Percentiles rank a stretch among this genome's conserved stretches.
Evolutionary conservation across 202 grass and related monocot genomes (phyloP).

Genomic region (Panicum hallii): DNA sequence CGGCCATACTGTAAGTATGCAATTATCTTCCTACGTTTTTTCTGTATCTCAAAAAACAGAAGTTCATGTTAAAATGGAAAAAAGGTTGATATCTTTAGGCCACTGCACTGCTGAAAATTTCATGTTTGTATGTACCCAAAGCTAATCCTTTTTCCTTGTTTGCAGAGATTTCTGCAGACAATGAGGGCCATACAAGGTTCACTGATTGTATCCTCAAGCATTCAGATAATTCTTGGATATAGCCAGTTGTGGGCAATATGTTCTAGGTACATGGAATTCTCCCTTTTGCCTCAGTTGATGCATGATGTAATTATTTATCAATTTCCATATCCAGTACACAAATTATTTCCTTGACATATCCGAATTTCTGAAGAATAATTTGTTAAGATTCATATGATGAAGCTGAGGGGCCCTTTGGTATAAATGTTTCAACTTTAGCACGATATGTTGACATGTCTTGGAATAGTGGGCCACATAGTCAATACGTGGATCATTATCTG

Average conservation of each 20-base stretch:
- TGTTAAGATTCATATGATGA: constrained; percentile 25
- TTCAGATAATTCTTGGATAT: constrained; percentile 97
- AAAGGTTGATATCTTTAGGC: background rate
- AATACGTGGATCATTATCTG: constrained; percentile 34
- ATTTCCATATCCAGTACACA: background rate
- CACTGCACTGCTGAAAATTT: background rate
- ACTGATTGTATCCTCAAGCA: constrained; percentile 90
- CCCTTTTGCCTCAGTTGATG: background rate
- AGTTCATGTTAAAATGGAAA: background rate
- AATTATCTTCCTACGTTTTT: background rate
- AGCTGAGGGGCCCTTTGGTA: background rate
- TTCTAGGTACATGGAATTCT: constrained; percentile 72
- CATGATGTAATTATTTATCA: constrained; percentile 4
- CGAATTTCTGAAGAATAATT: background rate
- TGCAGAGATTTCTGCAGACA: constrained; percentile 83
- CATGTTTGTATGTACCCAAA: background rate
- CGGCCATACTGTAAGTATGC: constrained; percentile 62
- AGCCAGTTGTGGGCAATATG: constrained; percentile 98
- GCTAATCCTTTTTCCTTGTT: constrained; percentile 20
- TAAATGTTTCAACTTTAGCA: background rate
- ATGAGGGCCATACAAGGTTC: constrained; percentile 94
- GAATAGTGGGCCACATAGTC: constrained; percentile 17
- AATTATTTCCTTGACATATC: constrained; percentile 24
- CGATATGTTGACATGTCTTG: constrained; percentile 22
- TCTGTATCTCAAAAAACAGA: background rate